phyloP scores from a whole-genome alignment of 208 protist genomes.

The Trichomonas tenax region DNA sequence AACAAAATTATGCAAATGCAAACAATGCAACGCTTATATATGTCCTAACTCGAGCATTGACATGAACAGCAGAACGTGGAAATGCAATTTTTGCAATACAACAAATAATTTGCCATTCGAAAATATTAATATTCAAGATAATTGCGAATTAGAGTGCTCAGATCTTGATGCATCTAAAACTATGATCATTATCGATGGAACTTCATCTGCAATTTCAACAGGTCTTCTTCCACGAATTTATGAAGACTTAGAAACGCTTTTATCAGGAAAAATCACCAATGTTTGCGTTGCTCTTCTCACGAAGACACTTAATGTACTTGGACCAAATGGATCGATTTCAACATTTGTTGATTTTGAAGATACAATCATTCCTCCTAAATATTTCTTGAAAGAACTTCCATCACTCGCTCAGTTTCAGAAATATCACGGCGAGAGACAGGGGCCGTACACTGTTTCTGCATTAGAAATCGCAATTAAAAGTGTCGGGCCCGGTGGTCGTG shows the following conservation, averaged over 20 bases:
- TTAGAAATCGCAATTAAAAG: not conserved
- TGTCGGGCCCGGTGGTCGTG: not conserved
- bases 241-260: not conserved
- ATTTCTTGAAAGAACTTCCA: not conserved
- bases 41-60: not conserved
- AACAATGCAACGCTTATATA: not conserved
- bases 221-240: not conserved
- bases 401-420: not conserved
- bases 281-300: not conserved
- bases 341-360: not conserved
- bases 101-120: not conserved
- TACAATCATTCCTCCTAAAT: not conserved
- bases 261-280: not conserved
- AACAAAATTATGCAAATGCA: not conserved
- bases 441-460: not conserved
- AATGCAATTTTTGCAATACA: not conserved
- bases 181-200: not conserved
- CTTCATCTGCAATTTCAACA: not conserved
- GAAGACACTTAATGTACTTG: not conserved
- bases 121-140: not conserved
- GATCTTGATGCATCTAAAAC: not conserved
- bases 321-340: not conserved
- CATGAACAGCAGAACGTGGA: not conserved
- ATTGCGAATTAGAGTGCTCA: not conserved
- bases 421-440: not conserved